Conservation (phyloP, 768 basidiomycete species). For the Tricholomella constricta region DNA sequence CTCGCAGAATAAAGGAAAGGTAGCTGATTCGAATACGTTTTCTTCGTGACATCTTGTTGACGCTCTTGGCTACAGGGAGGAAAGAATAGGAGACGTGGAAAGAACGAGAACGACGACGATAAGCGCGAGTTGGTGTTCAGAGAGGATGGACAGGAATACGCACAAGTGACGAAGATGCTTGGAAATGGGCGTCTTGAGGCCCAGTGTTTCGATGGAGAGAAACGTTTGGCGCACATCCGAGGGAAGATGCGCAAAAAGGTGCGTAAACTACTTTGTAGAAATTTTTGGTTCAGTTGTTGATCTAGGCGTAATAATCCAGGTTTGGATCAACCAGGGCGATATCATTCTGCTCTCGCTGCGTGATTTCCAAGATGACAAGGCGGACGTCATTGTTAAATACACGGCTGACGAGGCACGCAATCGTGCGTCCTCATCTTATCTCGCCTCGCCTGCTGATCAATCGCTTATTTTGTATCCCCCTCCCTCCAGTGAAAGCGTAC, state of each 20-base stretch:
- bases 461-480: slow-evolving; percentile 9
- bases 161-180: slow-evolving; percentile 97
- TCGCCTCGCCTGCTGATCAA: background rate
- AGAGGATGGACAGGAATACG: slow-evolving; percentile 99
- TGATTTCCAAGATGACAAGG: slow-evolving; percentile 99
- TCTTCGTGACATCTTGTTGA: background rate
- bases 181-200: slow-evolving; percentile 98
- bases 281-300: slow-evolving; percentile 8
- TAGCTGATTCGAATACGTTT: slow-evolving; percentile 25
- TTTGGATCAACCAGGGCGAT: slow-evolving; percentile 99
- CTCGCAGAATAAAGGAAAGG: slow-evolving; percentile 75
- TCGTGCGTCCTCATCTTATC: slow-evolving; percentile 39
- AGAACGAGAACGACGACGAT: slow-evolving; percentile 99
- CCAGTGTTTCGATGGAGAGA: slow-evolving; percentile 97
- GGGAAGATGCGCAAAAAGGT: slow-evolving; percentile 99
- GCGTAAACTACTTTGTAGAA: slow-evolving; percentile 24
- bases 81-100: slow-evolving; percentile 99
- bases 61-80: slow-evolving; percentile 66
- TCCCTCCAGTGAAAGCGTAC: slow-evolving; percentile 82
- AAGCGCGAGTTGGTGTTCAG: slow-evolving; percentile 99
- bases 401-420: slow-evolving; percentile 94
- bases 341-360: slow-evolving; percentile 93
- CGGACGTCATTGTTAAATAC: slow-evolving; percentile 99
- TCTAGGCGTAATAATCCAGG: slow-evolving; percentile 46
- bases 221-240: slow-evolving; percentile 95